Conservation (phyloP, 169 alveolate genomes). For the Plasmodium knowlesi region DNA sequence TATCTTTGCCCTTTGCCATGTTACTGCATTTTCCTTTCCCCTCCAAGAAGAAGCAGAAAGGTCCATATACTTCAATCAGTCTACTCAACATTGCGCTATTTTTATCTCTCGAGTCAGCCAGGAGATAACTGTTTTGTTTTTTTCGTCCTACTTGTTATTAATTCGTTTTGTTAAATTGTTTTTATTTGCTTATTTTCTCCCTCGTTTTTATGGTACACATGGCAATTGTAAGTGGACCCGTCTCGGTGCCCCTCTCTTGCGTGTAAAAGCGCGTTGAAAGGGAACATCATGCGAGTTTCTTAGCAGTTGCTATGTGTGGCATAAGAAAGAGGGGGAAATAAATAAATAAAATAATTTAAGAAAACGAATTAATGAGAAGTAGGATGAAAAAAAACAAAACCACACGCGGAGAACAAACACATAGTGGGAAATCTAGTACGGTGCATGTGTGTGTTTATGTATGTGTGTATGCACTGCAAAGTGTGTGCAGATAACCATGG, state of each 20-base stretch:
- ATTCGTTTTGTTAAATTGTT: neutral
- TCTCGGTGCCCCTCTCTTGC: neutral
- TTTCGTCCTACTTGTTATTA: neutral
- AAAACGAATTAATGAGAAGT: neutral
- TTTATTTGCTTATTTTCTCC: neutral
- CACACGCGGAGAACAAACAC: neutral
- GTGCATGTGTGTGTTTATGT: neutral
- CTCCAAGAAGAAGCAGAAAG: slow-evolving; percentile 14
- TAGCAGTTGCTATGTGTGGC: neutral
- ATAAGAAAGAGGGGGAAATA: neutral
- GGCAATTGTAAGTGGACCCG: neutral
- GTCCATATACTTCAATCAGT: slow-evolving; percentile 68
- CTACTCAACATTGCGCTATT: slow-evolving; percentile 62
- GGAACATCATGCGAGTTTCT: neutral
- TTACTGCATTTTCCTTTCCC: slow-evolving; percentile 12
- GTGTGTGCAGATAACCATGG: neutral
- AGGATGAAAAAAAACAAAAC: neutral
- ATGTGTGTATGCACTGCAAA: neutral
- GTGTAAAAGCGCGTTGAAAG: neutral
- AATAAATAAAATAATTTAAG: neutral
- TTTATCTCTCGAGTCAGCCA: slow-evolving; percentile 68
- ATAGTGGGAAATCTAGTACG: neutral
- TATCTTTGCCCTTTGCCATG: neutral
- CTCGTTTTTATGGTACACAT: neutral
- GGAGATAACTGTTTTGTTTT: slow-evolving; percentile 44